Evolutionary conservation across 2,329 filamentous ascomycete species (phyloP).

Genomic region (Ophiostoma piceae): DNA sequence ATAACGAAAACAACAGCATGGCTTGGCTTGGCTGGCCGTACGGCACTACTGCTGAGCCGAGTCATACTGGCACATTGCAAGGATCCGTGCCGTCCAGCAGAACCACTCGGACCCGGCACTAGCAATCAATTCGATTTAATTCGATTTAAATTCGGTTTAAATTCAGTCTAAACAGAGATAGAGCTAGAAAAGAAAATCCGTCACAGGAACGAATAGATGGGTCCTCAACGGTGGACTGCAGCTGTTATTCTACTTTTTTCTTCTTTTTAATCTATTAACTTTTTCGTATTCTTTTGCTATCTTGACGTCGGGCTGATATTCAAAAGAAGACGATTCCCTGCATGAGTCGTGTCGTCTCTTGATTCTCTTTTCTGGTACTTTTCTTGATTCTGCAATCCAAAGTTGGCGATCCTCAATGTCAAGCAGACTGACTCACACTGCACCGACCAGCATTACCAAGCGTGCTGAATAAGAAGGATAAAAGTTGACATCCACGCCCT

Average conservation of each 20-base stretch:
- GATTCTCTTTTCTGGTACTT: neutral
- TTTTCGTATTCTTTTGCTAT: neutral
- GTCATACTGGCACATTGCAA: neutral
- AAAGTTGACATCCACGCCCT: neutral
- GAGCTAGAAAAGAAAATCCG: neutral
- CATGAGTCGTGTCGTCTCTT: neutral
- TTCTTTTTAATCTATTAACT: too few relatives aligned
- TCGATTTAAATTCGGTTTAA: too few relatives aligned
- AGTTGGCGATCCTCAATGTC: neutral
- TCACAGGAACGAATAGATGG: neutral
- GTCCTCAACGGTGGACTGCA: neutral
- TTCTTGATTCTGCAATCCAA: neutral
- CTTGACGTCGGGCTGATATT: neutral
- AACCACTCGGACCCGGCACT: slow-evolving; percentile 5
- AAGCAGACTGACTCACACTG: neutral
- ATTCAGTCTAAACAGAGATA: neutral
- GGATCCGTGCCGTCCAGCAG: neutral
- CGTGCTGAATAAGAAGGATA: neutral
- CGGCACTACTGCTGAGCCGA: neutral
- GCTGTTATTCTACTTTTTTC: neutral
- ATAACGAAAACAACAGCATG: too few relatives aligned
- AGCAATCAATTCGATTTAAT: neutral
- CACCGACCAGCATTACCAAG: neutral
- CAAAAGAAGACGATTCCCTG: neutral
- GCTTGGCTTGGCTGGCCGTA: neutral